Base-by-base conservation (phyloP, 176 grass and related monocot genomes). In the Aegilops speltoides region DNA sequence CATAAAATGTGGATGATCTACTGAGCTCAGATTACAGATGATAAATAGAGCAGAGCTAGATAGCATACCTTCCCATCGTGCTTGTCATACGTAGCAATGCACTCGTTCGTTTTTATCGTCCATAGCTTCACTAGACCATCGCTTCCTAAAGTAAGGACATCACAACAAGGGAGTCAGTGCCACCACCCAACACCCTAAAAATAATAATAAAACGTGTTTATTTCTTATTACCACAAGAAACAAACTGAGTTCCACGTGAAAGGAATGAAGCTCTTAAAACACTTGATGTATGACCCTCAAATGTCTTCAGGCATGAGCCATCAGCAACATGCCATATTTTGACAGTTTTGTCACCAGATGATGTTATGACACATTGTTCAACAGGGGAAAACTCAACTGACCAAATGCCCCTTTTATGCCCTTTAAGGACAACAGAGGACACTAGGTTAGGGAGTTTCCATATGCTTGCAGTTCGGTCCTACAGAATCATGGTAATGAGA, bases 301-400 rank as follows among this genome's bases (percentile, higher is more conserved):
- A 96, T 50, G 94, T 96, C 90, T 99, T 99, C 61, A 99, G 91
- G 79, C 94, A 99, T 15, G 90, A 93, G 67, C 94, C 97, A 80
- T 99, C 94, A 91, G 88, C 82, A 87, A 96, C 89, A 60, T 89
- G 68, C 94, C 92, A 99, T 89, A 99, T 93, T 86, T 96, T 96
- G 85, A 99, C 79, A 67, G 94, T 99, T 87, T 90, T 94, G 68
- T 96, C 97, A 85, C 94, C 92, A 45, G 97, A 96, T 48, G 97
- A 93, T 84, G 94, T 99, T 76, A 99, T 63, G 83, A 99, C 94
- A 86, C 86, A 95, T 88, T 91, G 92, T 88, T 99, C 97, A 25
- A 99, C 82, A 72, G 94, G 94, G 91, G 94, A 99, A 93, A 99
- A 96, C 87, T 96, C 97, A 67, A 99, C 94, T 61, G 97, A 96